Evolutionary conservation across 1,284 basidiomycete genomes (phyloP), one percentile per base, ranked within the genome.

Genomic region (Malassezia globosa): DNA sequence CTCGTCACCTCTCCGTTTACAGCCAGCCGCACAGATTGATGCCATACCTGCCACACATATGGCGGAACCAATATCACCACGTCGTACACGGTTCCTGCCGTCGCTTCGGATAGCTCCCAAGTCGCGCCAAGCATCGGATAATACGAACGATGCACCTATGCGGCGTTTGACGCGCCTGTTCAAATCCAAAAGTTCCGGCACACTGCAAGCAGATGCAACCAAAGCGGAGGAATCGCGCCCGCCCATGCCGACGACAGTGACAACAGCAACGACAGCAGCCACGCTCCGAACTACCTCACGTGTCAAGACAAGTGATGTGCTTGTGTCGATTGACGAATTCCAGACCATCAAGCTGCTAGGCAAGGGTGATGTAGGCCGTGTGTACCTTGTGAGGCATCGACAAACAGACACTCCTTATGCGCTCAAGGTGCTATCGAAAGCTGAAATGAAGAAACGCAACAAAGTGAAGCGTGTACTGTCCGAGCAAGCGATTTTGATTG

Each of bases 231-330:
- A 16, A 4, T 24, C 38, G 35, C 43, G 43, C 21, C 44, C 45
- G 40, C 34, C 34, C 23, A 19, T 27, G 31, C 24, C 23, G 25
- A 4, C 27, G 23, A 14, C 31, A 14, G 39, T 43, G 48, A 37
- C 23, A 26, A 18, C 11, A 29, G 34, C 24, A 18, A 2, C 34
- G 7, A 14, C 23, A 37, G 25, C 48, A 11, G n/a, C n/a, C n/a
- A n/a, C n/a, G n/a, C n/a, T n/a, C n/a, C 25, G 19, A n/a, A 0
- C 35, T 3, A 16, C 33, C 26, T 40, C 49, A 26, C 50, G 50
- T 35, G 95, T 99, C 77, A 95, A 95, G 77, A 83, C 92, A 62
- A 79, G 82, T 24, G 61, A 72, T 24, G 63, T 67, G 42, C 63
- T 63, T 37, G 68, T 71, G 11, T 58, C 56, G 10, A 64, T 66